Evolutionary conservation across 148 eudicot genomes (phyloP), one percentile per base, ranked within the genome.

Genomic region (Chenopodium album): DNA sequence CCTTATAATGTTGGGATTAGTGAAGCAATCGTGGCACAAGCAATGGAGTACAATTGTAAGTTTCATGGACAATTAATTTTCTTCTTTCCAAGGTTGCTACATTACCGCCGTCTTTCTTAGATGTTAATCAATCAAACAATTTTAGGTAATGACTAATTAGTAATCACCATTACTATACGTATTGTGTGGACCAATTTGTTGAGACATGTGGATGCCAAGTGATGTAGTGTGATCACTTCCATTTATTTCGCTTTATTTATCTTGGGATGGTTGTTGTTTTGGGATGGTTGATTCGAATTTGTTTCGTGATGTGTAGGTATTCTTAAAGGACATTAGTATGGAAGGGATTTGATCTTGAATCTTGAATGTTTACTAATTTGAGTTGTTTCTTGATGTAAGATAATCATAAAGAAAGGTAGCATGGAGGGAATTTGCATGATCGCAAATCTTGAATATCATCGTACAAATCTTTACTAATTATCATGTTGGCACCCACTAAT

Each of bases 21-120:
- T 75, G 65, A 56, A 54, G 78, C 78, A 74, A 31, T 75, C 65
- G 78, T 75, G 78, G 66, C 44, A 31, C 28, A 52, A 75, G 66
- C 34, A 28, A 29, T 56, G 22, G 26, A 54, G 78, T 75, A 56
- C 78, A 75, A 29, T 75, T 52, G 78, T 75, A 75, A 54, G 78
- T 75, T 75, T 54, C 41, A 75, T 75, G 29, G 37, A 9, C 17
- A 26, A 41, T 2, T 13, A 2, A 19, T 12, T 52, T 4, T 29
- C 10, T 34, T 75, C 13, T 50, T 75, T 75, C 47, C 78, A 7
- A 75, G 34, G 65, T 75, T 75, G 66, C 65, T 54, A 56, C 63
- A 16, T 54, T 75, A 12, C 63, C 66, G 78, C 78, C 78, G 78
- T 54, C 78, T 75, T 75, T 75, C 63, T 14, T 31, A 14, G 62